These are phyloP conservation scores for Globisporangium spiculum DNA, from an alignment of 352 stramenopile species.

Conservation along the genomic window DNA sequence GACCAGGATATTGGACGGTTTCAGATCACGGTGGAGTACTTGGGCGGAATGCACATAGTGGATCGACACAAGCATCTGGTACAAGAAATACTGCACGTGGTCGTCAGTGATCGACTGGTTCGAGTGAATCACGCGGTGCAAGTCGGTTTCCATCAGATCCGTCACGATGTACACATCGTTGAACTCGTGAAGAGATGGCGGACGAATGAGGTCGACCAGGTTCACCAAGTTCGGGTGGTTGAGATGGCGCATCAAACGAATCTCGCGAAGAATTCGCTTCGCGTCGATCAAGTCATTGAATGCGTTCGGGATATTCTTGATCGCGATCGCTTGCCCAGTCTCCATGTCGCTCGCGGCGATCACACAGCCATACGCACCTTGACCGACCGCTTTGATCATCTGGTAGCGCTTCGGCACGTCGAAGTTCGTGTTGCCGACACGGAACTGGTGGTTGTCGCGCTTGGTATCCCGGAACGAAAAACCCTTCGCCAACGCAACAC, in stretches of 20 bases:
- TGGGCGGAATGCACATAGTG: conserved; percentile 80
- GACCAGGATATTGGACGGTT: conserved; percentile 78
- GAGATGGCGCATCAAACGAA: conserved; percentile 86
- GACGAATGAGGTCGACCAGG: conserved; percentile 72
- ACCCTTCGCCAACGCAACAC: conserved; percentile 54
- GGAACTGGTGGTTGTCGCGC: conserved; percentile 86
- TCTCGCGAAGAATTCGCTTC: conserved; percentile 86
- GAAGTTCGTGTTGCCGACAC: conserved; percentile 85
- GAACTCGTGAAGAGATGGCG: conserved; percentile 82
- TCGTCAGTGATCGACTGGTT: conserved; percentile 82
- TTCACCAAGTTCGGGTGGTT: conserved; percentile 85
- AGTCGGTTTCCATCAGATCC: conserved; percentile 76
- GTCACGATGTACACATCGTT: conserved; percentile 88
- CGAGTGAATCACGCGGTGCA: conserved; percentile 78
- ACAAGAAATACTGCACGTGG: conserved; percentile 78
- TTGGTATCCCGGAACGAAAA: conserved; percentile 83
- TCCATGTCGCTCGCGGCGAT: conserved; percentile 87
- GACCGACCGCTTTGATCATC: conserved; percentile 88
- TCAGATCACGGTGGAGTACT: conserved; percentile 75
- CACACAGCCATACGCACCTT: conserved; percentile 91
- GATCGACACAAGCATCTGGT: conserved; percentile 76
- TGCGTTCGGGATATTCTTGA: conserved; percentile 96
- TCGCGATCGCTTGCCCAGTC: conserved; percentile 88
- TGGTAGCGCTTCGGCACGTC: conserved; percentile 84
- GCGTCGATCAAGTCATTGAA: conserved; percentile 88